Conservation (phyloP, 2,329 filamentous ascomycete species). For the Stenocarpella maydis region DNA sequence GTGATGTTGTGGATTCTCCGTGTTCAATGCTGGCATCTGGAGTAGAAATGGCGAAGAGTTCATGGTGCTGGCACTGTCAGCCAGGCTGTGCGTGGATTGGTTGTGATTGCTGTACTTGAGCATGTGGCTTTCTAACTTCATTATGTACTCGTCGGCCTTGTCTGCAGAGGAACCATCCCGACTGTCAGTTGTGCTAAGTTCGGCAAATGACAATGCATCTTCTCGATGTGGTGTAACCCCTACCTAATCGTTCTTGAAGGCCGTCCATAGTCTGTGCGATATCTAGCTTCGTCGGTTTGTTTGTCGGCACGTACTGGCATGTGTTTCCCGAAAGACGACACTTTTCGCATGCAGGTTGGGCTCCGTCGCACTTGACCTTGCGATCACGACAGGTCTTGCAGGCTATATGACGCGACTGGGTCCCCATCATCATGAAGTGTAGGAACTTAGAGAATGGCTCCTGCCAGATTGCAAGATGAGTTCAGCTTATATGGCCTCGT, state of each 20-base stretch:
- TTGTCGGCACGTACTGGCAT: background rate
- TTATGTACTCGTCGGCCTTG: background rate
- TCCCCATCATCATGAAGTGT: background rate
- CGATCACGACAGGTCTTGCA: background rate
- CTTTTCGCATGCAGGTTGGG: background rate
- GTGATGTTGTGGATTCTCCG: background rate
- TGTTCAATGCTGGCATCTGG: background rate
- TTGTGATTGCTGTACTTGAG: background rate
- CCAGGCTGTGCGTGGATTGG: background rate
- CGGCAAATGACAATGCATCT: background rate
- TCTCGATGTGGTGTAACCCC: background rate
- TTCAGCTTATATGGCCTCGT: background rate
- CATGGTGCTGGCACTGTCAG: background rate
- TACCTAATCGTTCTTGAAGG: background rate
- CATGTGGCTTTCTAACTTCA: background rate
- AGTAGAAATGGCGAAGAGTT: background rate
- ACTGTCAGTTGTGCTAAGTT: no score
- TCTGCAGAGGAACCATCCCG: background rate
- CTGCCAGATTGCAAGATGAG: background rate
- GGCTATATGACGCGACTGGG: background rate
- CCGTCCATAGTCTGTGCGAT: background rate
- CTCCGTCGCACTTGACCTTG: background rate
- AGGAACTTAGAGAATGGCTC: background rate
- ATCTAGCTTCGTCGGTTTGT: background rate
- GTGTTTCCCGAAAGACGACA: background rate